Conservation (phyloP, 768 basidiomycete genomes). For the Cystobasidium tubakii region DNA sequence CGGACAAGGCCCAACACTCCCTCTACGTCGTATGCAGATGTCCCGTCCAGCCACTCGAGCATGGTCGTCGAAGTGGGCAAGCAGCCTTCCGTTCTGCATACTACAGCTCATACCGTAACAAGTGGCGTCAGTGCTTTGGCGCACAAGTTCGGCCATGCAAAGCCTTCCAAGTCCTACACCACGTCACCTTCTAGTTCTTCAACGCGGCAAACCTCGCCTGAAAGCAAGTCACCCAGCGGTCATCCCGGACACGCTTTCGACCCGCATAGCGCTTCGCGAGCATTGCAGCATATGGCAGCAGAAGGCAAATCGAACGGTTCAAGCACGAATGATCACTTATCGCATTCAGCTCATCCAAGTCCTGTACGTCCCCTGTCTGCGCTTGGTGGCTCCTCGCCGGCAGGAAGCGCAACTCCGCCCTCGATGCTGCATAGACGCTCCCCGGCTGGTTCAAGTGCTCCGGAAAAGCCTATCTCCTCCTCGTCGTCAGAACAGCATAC, state of each 20-base stretch:
- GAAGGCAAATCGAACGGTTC: neutral
- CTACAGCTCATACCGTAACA: neutral
- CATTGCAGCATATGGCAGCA: neutral
- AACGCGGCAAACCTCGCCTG: neutral
- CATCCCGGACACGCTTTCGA: neutral
- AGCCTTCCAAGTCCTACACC: neutral
- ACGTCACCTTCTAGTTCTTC: neutral
- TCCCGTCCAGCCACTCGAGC: neutral
- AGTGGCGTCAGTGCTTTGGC: neutral
- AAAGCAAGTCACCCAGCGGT: neutral
- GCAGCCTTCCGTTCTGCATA: neutral
- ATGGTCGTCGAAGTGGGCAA: neutral
- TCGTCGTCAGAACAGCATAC: neutral
- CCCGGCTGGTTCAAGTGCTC: neutral
- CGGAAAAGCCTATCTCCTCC: neutral
- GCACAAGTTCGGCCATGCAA: neutral
- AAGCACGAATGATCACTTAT: neutral
- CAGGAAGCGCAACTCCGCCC: neutral
- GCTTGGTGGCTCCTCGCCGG: neutral
- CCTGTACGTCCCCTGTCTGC: neutral
- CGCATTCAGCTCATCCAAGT: neutral
- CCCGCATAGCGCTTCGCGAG: constrained; percentile 3
- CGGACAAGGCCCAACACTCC: neutral
- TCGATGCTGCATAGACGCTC: neutral
- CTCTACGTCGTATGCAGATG: neutral